Conservation (phyloP, 208 protist species). For the Acanthamoeba triangularis region DNA sequence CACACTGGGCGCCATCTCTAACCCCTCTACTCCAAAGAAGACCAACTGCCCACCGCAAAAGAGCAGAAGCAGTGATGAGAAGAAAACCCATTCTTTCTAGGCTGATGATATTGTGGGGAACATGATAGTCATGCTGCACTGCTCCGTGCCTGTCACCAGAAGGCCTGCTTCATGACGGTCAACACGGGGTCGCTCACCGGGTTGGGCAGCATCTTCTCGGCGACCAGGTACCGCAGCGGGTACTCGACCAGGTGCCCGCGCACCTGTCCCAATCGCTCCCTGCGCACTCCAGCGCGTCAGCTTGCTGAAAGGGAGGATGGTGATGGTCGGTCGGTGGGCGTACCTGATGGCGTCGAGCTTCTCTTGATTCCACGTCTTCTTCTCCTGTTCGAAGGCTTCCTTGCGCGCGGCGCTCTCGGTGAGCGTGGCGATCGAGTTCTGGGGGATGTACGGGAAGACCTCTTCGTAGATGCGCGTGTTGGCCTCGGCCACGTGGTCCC, state of each 20-base stretch:
- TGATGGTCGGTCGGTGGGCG: too few relatives aligned
- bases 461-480: constrained; percentile 68
- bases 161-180: constrained; percentile 61
- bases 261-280: background rate
- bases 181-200: constrained; percentile 35
- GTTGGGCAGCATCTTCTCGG: constrained; percentile 35
- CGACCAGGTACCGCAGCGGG: background rate
- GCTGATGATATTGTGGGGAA: too few relatives aligned
- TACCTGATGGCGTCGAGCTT: background rate
- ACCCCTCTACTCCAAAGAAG: too few relatives aligned
- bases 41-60: too few relatives aligned
- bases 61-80: too few relatives aligned
- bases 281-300: background rate
- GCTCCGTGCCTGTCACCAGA: too few relatives aligned
- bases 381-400: background rate
- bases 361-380: background rate
- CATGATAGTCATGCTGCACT: too few relatives aligned
- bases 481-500: constrained; percentile 5
- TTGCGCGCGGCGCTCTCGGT: background rate
- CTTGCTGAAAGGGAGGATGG: too few relatives aligned
- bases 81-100: too few relatives aligned
- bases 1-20: too few relatives aligned
- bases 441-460: constrained; percentile 69
- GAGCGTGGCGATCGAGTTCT: constrained; percentile 19
- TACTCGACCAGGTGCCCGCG: constrained; percentile 60